Evolutionary conservation across 768 basidiomycete genomes (phyloP).

Genomic region (Russula sp.): DNA sequence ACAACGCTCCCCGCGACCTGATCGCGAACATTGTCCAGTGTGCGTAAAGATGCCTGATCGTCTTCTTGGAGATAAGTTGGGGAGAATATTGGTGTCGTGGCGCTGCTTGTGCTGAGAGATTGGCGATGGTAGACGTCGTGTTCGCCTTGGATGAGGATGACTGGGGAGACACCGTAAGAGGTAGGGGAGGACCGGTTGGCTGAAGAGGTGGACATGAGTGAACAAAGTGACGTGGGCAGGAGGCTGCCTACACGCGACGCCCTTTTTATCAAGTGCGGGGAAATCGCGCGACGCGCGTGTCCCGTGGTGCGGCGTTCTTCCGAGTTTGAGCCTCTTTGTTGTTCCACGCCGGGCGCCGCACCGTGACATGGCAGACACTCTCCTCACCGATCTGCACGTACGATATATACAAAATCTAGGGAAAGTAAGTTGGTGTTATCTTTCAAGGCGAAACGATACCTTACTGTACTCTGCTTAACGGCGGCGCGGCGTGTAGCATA

Average conservation of each 20-base stretch:
- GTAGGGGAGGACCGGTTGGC: conserved; percentile 24
- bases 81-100: conserved; percentile 28
- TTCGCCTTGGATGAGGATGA: conserved; percentile 4
- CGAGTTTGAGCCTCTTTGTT: neutral
- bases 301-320: neutral
- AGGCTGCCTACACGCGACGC: too few relatives aligned
- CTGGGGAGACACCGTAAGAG: conserved; percentile 24
- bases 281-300: neutral
- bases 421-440: conserved; percentile 43
- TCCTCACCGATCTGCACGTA: conserved; percentile 61
- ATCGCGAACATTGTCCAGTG: conserved; percentile 57
- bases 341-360: neutral
- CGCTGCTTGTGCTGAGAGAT: conserved; percentile 12
- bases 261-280: neutral
- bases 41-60: conserved; percentile 37
- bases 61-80: conserved; percentile 3
- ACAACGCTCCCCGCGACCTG: conserved; percentile 60
- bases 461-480: neutral
- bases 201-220: conserved; percentile 18
- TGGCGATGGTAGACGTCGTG: conserved; percentile 20
- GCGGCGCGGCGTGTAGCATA: conserved; percentile 47
- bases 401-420: conserved; percentile 74
- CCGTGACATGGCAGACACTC: conserved; percentile 20
- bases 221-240: neutral
- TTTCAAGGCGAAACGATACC: neutral